Base-by-base conservation (phyloP, 129 eudicot genomes). In the Flaveria trinervia region DNA sequence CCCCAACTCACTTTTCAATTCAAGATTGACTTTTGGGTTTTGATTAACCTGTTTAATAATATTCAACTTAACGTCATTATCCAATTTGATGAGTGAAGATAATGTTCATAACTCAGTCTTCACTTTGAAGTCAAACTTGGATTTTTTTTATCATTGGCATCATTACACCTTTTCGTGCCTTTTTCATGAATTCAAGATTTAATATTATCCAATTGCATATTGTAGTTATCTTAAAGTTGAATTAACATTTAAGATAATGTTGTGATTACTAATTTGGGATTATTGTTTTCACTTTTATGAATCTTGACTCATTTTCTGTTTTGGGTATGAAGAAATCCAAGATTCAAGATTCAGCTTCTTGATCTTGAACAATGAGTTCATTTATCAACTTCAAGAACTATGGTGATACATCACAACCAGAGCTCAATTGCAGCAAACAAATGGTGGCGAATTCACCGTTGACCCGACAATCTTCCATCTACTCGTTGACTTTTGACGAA, bases 401-500 rank as follows among this genome's bases (percentile, higher is more conserved):
- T 50, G 93, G 81, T 48, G 88, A 79, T 73, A 81, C 85, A 48
- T 68, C 86, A 62, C 90, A 87, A 43, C 74, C 81, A 43, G 88
- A 85, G 20, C 59, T 78, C 61, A 81, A 80, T 72, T 75, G 75
- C 22, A 82, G 78, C 66, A 85, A 76, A 78, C 84, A 84, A 82
- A 62, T 59, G 41, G 67, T 54, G 18, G 82, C 74, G 10, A 90
- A 84, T 80, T 80, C 73, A 20, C 86, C 88, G 2, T 76, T 92
- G 81, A 68, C 85, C 20, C 67, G 98, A 23, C 94, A 92, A 44
- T 78, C 96, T 45, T 92, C 98, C 0, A 68, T 92, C 71, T 92
- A 86, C 72, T 88, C 92, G 15, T 76, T 90, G 81, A 92, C 96
- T 23, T 92, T 92, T 61, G 98, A 88, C 56, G 98, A 90, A 80